These are phyloP conservation scores for Spathaspora arborariae DNA, from an alignment of 805 yeast species.

Conservation along the genomic window DNA sequence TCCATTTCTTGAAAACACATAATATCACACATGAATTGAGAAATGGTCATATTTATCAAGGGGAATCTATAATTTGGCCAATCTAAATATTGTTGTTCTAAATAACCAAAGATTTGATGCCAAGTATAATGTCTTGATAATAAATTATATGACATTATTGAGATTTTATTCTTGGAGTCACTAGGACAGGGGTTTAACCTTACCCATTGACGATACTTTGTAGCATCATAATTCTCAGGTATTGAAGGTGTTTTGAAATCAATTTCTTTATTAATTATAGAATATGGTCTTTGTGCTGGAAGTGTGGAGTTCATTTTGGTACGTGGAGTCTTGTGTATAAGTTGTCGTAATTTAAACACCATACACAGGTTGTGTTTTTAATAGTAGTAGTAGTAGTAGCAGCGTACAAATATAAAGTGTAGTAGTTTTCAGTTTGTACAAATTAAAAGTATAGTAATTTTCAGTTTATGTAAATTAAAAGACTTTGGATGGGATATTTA, in stretches of 20 bases:
- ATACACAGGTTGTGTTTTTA: background rate
- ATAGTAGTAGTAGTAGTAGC: background rate
- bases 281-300: background rate
- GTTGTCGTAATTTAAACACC: background rate
- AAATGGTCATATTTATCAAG: conserved; percentile 19
- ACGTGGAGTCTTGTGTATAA: background rate
- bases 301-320: background rate
- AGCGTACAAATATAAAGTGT: background rate
- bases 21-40: conserved; percentile 47
- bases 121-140: conserved; percentile 57
- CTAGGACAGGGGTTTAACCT: conserved; percentile 6
- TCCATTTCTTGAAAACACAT: conserved; percentile 61
- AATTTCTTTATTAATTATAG: conserved; percentile 1
- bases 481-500: background rate
- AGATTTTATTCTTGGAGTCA: conserved; percentile 7
- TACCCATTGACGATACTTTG: conserved; percentile 19
- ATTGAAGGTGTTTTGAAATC: conserved; percentile 3
- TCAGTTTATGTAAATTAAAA: background rate
- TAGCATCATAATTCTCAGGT: conserved; percentile 18
- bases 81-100: conserved; percentile 42
- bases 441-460: background rate
- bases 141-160: conserved; percentile 43
- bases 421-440: background rate
- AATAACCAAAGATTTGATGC: conserved; percentile 52
- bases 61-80: conserved; percentile 49